Conservation (phyloP, 371 early-diverging fungal genomes). For the Rhizopus delemar region DNA sequence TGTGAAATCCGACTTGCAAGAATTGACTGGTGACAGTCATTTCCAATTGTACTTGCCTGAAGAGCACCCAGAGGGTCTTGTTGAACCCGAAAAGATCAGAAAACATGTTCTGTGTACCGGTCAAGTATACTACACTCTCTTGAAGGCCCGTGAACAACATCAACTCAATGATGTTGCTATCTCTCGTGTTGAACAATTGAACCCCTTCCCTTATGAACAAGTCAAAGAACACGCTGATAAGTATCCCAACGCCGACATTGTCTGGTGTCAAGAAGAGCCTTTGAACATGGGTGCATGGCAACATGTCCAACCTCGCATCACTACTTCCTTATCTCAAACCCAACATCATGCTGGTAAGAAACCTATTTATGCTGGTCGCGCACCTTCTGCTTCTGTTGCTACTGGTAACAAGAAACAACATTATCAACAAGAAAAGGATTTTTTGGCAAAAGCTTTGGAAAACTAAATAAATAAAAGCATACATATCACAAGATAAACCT, state of each 20-base stretch:
- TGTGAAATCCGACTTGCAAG: constrained; percentile 80
- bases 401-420: constrained; percentile 98
- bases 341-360: constrained; percentile 69
- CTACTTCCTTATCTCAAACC: constrained; percentile 76
- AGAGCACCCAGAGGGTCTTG: constrained; percentile 75
- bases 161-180: constrained; percentile 84
- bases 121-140: constrained; percentile 93
- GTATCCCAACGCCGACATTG: constrained; percentile 87
- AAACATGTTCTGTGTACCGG: constrained; percentile 93
- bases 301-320: constrained; percentile 85
- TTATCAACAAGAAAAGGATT: constrained; percentile 85
- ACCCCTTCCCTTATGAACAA: constrained; percentile 95
- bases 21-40: constrained; percentile 79
- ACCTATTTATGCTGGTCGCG: constrained; percentile 86
- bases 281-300: constrained; percentile 92
- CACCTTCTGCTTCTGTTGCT: constrained; percentile 91
- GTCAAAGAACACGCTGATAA: constrained; percentile 83
- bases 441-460: constrained; percentile 79
- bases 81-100: constrained; percentile 75
- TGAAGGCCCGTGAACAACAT: constrained; percentile 86
- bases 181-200: constrained; percentile 91
- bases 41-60: constrained; percentile 94
- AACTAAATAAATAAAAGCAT: neutral
- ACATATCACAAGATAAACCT: neutral
- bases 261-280: constrained; percentile 96